phyloP scores from a whole-genome alignment of 306 rosid species.

The Mucuna pruriens region DNA sequence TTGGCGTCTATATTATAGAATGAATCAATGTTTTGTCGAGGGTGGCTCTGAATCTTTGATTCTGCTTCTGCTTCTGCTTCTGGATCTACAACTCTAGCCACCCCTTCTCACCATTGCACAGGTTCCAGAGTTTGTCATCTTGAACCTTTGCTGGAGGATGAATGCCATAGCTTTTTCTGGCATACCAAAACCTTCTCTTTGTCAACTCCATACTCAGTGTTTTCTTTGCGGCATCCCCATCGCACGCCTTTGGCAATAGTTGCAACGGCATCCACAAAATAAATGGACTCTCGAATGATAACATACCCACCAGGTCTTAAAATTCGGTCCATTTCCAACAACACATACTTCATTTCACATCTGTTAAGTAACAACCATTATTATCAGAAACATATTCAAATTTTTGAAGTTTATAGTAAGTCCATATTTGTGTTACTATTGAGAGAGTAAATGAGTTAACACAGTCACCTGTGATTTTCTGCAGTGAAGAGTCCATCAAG shows the following conservation, averaged over 20 bases:
- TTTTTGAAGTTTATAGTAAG: background rate
- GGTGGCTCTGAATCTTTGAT: conserved; percentile 53
- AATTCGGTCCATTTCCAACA: conserved; percentile 95
- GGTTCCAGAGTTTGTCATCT: conserved; percentile 53
- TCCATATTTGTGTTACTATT: background rate
- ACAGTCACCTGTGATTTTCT: conserved; percentile 92
- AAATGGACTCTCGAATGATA: conserved; percentile 77
- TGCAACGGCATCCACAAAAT: conserved; percentile 77
- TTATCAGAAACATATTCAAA: conserved; percentile 29
- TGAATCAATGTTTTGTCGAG: conserved; percentile 55
- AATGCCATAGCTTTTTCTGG: conserved; percentile 89
- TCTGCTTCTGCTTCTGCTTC: conserved; percentile 46
- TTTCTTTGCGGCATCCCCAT: conserved; percentile 85
- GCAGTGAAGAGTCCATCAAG: conserved; percentile 89
- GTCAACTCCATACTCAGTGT: conserved; percentile 67
- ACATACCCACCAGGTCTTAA: conserved; percentile 77
- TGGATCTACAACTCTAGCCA: conserved; percentile 40
- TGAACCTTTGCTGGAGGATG: conserved; percentile 65
- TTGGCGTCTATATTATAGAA: conserved; percentile 41
- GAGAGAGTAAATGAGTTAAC: conserved; percentile 3
- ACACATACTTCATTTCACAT: conserved; percentile 88
- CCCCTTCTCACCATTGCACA: conserved; percentile 29
- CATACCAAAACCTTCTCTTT: conserved; percentile 90
- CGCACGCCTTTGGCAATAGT: conserved; percentile 70
- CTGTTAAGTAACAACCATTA: conserved; percentile 48